These are phyloP conservation scores for Suillus subaureus DNA, from an alignment of 768 basidiomycete species.

Conservation along the genomic window DNA sequence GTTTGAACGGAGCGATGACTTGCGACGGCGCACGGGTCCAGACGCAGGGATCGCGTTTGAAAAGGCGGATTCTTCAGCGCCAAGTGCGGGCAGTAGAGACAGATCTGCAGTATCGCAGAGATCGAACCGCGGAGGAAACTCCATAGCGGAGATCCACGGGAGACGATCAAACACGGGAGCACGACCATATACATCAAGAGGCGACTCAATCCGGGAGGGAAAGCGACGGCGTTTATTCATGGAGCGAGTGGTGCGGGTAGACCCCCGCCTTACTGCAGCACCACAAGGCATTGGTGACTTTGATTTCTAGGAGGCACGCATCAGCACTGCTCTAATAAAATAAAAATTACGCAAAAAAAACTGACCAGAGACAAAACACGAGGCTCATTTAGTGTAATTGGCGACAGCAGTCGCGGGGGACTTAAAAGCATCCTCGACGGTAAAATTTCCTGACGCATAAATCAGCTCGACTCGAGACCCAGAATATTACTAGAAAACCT, in stretches of 20 bases:
- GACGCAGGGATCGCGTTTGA: constrained; percentile 29
- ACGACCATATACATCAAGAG: constrained; percentile 36
- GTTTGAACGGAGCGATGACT: constrained; percentile 52
- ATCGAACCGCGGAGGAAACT: constrained; percentile 45
- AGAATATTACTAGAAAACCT: constrained; percentile 1
- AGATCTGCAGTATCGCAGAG: constrained; percentile 66
- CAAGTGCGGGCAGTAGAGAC: constrained; percentile 49
- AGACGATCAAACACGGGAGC: constrained; percentile 57
- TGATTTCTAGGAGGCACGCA: constrained; percentile 32
- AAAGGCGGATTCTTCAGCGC: constrained; percentile 23
- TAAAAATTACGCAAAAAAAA: constrained; percentile 6
- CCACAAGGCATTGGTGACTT: constrained; percentile 43
- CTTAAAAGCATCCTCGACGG: constrained; percentile 24
- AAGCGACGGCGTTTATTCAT: constrained; percentile 43
- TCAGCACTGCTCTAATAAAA: background rate
- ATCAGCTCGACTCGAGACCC: constrained; percentile 9
- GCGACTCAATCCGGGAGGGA: constrained; percentile 43
- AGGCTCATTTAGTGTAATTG: constrained; percentile 37
- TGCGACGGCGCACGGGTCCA: constrained; percentile 64
- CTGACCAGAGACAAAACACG: constrained; percentile 24
- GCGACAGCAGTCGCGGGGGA: constrained; percentile 41
- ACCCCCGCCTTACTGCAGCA: constrained; percentile 36
- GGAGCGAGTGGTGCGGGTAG: constrained; percentile 40
- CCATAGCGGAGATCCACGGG: constrained; percentile 67
- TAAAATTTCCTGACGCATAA: constrained; percentile 22